phyloP scores from a whole-genome alignment of 805 yeast species.

The Saccharomycopsis amapae region DNA sequence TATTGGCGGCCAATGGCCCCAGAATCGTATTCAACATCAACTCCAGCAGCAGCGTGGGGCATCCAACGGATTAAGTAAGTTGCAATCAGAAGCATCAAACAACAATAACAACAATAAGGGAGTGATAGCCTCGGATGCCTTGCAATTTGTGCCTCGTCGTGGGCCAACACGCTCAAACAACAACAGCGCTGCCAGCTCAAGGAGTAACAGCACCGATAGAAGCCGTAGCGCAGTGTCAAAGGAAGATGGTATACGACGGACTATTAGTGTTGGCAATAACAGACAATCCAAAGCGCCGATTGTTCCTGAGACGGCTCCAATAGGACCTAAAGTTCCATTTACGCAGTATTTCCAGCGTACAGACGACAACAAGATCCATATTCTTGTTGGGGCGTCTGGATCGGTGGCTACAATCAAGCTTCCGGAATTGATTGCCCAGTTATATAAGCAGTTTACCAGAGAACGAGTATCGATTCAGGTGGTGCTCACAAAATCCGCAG shows the following conservation, averaged over 20 bases:
- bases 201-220: too few species aligned
- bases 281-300: constrained; percentile 9
- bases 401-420: constrained; percentile 95
- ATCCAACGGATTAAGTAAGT: too few species aligned
- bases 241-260: too few species aligned
- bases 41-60: constrained; percentile 14
- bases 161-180: too few species aligned
- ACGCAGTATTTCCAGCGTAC: constrained; percentile 61
- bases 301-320: background rate
- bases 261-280: too few species aligned
- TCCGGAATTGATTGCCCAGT: constrained; percentile 79
- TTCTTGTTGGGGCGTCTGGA: constrained; percentile 89
- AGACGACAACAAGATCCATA: constrained; percentile 82
- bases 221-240: too few species aligned
- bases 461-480: constrained; percentile 75
- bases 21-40: constrained; percentile 11
- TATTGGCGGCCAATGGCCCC: background rate
- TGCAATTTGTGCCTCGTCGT: too few species aligned
- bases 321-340: constrained; percentile 39
- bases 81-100: too few species aligned
- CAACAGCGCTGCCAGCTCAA: too few species aligned
- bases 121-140: too few species aligned
- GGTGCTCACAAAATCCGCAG: constrained; percentile 71
- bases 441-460: constrained; percentile 70
- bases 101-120: too few species aligned